Base-by-base conservation (phyloP, 352 stramenopile genomes). In the Phytopythium cucurbitacearum region DNA sequence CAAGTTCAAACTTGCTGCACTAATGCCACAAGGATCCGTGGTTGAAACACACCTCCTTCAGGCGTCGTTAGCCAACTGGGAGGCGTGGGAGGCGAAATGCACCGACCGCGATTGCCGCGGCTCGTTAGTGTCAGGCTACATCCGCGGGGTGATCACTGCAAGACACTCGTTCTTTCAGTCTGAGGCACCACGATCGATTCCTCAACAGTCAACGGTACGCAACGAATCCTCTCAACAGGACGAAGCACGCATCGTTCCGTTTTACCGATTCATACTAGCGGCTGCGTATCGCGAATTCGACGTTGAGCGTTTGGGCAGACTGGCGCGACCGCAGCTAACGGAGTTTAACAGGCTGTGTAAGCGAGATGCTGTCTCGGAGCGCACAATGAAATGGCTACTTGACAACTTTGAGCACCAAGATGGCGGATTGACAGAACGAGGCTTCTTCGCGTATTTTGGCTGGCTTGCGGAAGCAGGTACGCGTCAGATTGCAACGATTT, bases 211-310 rank as follows among this genome's bases (percentile, higher is more conserved):
- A 28, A 28, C 21, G 21, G 21, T 28, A 28, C 21, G 21, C 21
- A 28, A 28, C 21, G 21, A 28, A 28, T 28, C 21, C 21, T 28
- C 21, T 7, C 58, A 58, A 48, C 56, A 64, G 0, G 56, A 65
- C 10, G 63, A 70, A 37, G 69, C 77, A 2, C 40, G 39, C 7
- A 72, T 90, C 28, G 64, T 65, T 0, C 79, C 81, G 0, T 87
- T 91, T 40, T 89, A 89, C 51, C 70, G 65, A 6, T 89, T 87
- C 57, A 67, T 89, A 0, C 57, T 91, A 0, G 73, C 68, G 2
- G 73, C 67, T 21, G 70, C 74, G 9, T 83, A 89, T 51, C 47
- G 57, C 5, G 72, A 86, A 15, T 69, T 82, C 40, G 75, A 82
- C 53, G 11, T 49, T 0, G 38, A 68, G 0, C 73, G 62, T 3